phyloP scores from a whole-genome alignment of 1,284 basidiomycete genomes.

The Microbotryomycetes sp. region DNA sequence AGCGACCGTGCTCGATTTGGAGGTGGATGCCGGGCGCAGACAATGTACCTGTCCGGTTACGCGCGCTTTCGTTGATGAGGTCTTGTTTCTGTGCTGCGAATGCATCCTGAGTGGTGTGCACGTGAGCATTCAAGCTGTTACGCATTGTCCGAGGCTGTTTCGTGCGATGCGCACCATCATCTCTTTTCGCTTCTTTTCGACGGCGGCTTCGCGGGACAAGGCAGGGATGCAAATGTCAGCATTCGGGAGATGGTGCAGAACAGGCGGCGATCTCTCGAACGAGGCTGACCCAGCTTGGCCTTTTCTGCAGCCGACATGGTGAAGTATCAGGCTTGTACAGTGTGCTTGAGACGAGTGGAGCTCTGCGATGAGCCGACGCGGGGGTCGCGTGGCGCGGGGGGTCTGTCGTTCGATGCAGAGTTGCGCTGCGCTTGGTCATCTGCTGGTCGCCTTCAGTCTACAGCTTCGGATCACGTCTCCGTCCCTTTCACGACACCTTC shows the following conservation, averaged over 20 bases:
- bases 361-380: neutral
- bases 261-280: neutral
- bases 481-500: too few species aligned
- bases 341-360: neutral
- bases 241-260: neutral
- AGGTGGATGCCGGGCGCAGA: neutral
- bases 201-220: constrained; percentile 32
- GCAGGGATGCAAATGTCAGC: neutral
- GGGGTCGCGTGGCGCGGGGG: neutral
- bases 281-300: constrained; percentile 1
- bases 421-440: too few species aligned
- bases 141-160: neutral
- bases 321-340: neutral
- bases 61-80: constrained; percentile 49
- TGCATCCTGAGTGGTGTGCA: constrained; percentile 51
- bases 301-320: constrained; percentile 6
- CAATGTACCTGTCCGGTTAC: constrained; percentile 37
- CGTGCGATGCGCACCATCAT: constrained; percentile 48
- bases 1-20: neutral
- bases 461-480: too few species aligned
- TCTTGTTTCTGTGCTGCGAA: constrained; percentile 81
- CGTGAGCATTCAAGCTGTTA: neutral
- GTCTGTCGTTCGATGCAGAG: neutral
- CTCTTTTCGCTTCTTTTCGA: constrained; percentile 68
- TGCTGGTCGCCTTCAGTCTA: too few species aligned